Conservation (phyloP, 805 yeast species). For the Lipomyces kockii region DNA sequence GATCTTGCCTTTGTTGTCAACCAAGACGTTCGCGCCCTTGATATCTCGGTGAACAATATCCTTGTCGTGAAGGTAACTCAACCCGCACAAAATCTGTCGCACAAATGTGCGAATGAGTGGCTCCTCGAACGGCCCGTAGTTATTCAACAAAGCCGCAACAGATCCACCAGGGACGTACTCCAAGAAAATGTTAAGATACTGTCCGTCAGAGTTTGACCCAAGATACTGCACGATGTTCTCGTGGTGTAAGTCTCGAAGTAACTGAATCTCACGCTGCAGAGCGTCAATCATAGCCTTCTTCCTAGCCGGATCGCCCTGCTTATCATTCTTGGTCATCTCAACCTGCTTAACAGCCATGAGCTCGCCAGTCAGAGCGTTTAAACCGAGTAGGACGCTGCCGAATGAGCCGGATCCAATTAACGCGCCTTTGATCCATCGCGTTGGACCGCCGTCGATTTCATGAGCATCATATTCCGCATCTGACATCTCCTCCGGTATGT, state of each 20-base stretch:
- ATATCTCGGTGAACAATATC: constrained; percentile 85
- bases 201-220: constrained; percentile 81
- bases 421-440: constrained; percentile 91
- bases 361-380: constrained; percentile 91
- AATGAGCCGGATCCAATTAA: constrained; percentile 93
- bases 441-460: constrained; percentile 57
- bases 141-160: constrained; percentile 68
- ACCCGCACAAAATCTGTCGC: constrained; percentile 74
- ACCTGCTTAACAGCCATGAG: constrained; percentile 98
- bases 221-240: constrained; percentile 90
- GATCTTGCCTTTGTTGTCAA: constrained; percentile 78
- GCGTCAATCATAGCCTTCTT: constrained; percentile 73
- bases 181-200: constrained; percentile 74
- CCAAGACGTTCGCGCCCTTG: constrained; percentile 84
- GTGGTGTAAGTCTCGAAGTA: constrained; percentile 80
- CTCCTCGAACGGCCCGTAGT: constrained; percentile 82
- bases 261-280: constrained; percentile 71
- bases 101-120: constrained; percentile 72
- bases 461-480: constrained; percentile 44
- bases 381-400: constrained; percentile 90
- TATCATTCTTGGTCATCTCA: constrained; percentile 51
- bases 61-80: constrained; percentile 72
- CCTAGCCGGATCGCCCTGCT: constrained; percentile 40
- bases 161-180: constrained; percentile 79
- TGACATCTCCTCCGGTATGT: constrained; percentile 31